Evolutionary conservation across 345 rosid genomes (phyloP), one percentile per base, ranked within the genome.

Genomic region (Aurinia saxatilis): DNA sequence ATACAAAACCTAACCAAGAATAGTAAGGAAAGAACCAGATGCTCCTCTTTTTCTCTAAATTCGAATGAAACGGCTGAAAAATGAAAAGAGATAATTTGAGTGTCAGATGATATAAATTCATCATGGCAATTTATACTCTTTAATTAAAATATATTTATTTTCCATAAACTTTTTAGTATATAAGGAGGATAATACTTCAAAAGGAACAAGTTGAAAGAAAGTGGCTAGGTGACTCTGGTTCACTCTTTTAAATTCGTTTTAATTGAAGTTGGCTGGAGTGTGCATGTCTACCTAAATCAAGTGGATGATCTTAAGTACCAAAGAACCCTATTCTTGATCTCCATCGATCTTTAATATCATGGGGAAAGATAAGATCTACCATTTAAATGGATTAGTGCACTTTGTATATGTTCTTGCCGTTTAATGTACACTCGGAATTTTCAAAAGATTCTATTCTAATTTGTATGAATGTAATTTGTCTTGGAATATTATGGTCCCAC

Each of bases 171-270:
- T 33, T 34, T 30, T 34, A 13, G n/a, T 27, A 49, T 19, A 53
- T 23, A 25, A 36, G 8, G 70, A 36, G 36, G 63, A 56, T 56
- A 17, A 53, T 16, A 42, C 21, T 16, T 14, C 8, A 42, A 53
- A 52, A 35, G 14, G 21, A 65, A 46, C 63, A 66, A 55, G 70
- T 66, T 66, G 56, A n/a, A 18, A 46, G 70, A 35, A 56, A 66
- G 49, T 66, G 56, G 49, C 48, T 44, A 55, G 63, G 53, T 66
- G 38, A 66, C 53, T 27, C 30, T 65, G 53, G 37, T 13, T 65
- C 70, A 45, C 12, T 65, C 62, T 65, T 54, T 59, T 31, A n/a
- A 48, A 59, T 59, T 44, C 41, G 31, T 18, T 44, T 53, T 19
- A 15, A 44, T 44, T 21, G 62, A 65, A 38, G 46, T 45, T 65